Evolutionary conservation across 805 yeast genomes (phyloP), one percentile per base, ranked within the genome.

Genomic region (Pichia paraexigua): DNA sequence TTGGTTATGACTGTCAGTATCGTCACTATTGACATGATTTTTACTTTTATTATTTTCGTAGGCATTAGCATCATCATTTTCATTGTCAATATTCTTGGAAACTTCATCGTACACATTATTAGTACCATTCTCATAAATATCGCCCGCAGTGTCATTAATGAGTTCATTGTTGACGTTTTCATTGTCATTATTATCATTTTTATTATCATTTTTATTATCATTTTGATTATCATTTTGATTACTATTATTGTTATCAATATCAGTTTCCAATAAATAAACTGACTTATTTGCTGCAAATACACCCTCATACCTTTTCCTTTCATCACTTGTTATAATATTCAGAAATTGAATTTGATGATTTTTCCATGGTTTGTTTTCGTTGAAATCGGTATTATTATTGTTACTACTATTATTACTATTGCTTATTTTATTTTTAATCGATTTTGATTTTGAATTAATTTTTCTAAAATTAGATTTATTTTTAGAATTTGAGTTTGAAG

Each of bases 311-410:
- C 98, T 69, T 63, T 90, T 90, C 53, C 87, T 75, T 64, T 94
- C 98, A 43, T 72, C 76, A 44, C 78, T 82, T 2, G 71, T 32
- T 21, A 55, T 49, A 5, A 47, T 39, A 43, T 55, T 51, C n/a
- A 53, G 21, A 35, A 25, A 43, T 1, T 25, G 46, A 53, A 80
- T 86, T 30, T 72, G 72, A 66, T 89, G 97, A 60, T 84, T 82
- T 60, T 91, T 90, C 97, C 97, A 90, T 0, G 98, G 98, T 66
- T 90, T 89, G 53, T 86, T 87, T 60, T 85, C 95, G 63, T 91
- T 85, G 66, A 91, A 90, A 27, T 66, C 65, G 18, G 71, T 71
- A 53, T 72, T 74, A 49, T 66, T 70, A 11, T 41, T 37, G 49
- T 51, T 53, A 44, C 50, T 41, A 67, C 70, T 59, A 12, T 52